Base-by-base conservation (phyloP, 164 flowering plant species). In the Annona cherimola region DNA sequence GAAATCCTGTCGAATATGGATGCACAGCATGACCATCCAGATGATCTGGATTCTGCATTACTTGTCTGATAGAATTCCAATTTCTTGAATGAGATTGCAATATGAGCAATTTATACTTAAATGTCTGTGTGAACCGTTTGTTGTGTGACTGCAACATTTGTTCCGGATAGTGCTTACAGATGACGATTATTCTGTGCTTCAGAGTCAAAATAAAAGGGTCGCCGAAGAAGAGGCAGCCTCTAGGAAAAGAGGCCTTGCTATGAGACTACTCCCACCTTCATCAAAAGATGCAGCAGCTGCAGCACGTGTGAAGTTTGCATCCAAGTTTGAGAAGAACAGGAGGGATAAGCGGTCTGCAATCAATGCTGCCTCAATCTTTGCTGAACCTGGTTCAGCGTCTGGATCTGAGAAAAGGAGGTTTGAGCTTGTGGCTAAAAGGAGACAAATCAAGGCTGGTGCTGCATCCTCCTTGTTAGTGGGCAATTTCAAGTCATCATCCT, bases 121-220 rank as follows among this genome's bases (percentile, higher is more conserved):
- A 1, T 26, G 35, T 26, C 35, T 26, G 35, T 26, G 35, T 26
- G 35, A 26, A 26, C 35, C 35, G 35, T 26, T 26, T 26, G 35
- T 26, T 26, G 35, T 26, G 35, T 26, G 35, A 26, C 35, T 26
- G 35, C 35, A 26, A 26, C 35, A 26, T 26, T 26, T 26, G 57
- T 16, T 50, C 14, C 57, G 9, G 14, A 16, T 16, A 50, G 14
- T 9, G 9, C 14, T 50, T 11, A 50, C n/a, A 46, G 14, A 5
- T 3, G 57, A 50, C 14, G 14, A 50, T 50, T 3, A 11, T 50
- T 16, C 14, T 69, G 55, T 12, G 66, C 5, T 66, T 4, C 85
- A 90, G 97, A 59, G 45, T 78, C 94, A 93, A 77, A 95, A 88
- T 89, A 93, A 88, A 73, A 84, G 99, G 76, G 90, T 93, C 63